Percentiles rank a stretch among this genome's conserved stretches.
Evolutionary conservation across 345 rosid species (phyloP).

Genomic region (Eucalyptus sp.): DNA sequence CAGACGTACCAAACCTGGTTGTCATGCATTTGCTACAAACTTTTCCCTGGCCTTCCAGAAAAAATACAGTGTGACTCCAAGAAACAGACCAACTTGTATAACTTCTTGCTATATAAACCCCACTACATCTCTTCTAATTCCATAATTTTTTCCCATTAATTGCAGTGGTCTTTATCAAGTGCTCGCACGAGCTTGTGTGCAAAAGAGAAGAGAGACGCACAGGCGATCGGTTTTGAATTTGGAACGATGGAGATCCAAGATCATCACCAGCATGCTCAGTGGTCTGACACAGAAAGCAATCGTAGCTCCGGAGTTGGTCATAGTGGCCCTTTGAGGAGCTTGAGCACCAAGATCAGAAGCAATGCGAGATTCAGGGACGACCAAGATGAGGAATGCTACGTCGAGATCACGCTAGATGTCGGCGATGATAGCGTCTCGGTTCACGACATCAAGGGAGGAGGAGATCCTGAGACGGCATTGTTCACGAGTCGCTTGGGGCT

Average conservation of each 20-base stretch:
- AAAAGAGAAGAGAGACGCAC: not conserved
- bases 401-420: slow-evolving; percentile 49
- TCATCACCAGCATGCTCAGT: slow-evolving; percentile 2
- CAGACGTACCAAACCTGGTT: not conserved
- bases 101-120: not conserved
- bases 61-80: not conserved
- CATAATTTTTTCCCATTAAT: not conserved
- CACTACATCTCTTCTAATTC: not conserved
- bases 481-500: slow-evolving; percentile 27
- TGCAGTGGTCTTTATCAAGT: not conserved
- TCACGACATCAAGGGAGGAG: slow-evolving; percentile 4
- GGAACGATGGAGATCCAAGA: slow-evolving; percentile 25
- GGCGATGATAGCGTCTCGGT: slow-evolving; percentile 34
- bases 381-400: slow-evolving; percentile 15
- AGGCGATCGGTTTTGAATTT: not conserved
- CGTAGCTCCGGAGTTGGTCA: slow-evolving; percentile 10
- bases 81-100: not conserved
- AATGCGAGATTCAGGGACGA: slow-evolving; percentile 23
- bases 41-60: not conserved
- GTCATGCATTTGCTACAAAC: not conserved
- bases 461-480: slow-evolving; percentile 19
- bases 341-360: slow-evolving; percentile 20
- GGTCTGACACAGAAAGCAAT: slow-evolving; percentile 30
- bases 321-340: slow-evolving; percentile 33
- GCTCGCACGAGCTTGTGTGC: not conserved